Evolutionary conservation across 1,284 basidiomycete species (phyloP).

Genomic region (Ganoderma sp.): DNA sequence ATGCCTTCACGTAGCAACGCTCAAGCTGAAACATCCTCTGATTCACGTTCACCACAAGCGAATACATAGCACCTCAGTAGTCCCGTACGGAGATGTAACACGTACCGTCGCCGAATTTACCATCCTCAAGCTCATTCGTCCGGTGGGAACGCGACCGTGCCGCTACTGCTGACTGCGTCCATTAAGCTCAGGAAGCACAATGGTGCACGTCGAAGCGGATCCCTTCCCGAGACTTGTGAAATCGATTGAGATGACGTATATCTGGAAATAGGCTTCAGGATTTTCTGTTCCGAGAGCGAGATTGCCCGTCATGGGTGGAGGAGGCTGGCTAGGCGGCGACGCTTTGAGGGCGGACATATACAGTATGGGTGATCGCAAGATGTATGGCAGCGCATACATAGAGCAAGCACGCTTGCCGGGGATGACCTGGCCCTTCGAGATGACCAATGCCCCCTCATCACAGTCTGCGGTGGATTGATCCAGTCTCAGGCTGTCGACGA

Average conservation of each 20-base stretch:
- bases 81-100: background rate
- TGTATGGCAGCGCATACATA: background rate
- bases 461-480: background rate
- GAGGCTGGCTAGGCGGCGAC: background rate
- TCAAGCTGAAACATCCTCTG: background rate
- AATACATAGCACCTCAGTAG: background rate
- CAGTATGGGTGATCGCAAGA: background rate
- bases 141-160: background rate
- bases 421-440: background rate
- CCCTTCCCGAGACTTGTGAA: background rate
- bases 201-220: background rate
- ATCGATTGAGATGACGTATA: background rate
- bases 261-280: background rate
- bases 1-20: background rate
- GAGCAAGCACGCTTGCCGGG: background rate
- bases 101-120: background rate
- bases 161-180: background rate
- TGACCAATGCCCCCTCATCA: background rate
- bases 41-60: background rate
- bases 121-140: background rate
- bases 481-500: background rate
- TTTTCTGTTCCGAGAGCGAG: background rate
- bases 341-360: background rate
- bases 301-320: background rate
- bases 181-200: background rate